Percentiles rank a stretch among this genome's conserved stretches.
Evolutionary conservation across 306 rosid species (phyloP).

Genomic region (Macrotyloma uniflorum): DNA sequence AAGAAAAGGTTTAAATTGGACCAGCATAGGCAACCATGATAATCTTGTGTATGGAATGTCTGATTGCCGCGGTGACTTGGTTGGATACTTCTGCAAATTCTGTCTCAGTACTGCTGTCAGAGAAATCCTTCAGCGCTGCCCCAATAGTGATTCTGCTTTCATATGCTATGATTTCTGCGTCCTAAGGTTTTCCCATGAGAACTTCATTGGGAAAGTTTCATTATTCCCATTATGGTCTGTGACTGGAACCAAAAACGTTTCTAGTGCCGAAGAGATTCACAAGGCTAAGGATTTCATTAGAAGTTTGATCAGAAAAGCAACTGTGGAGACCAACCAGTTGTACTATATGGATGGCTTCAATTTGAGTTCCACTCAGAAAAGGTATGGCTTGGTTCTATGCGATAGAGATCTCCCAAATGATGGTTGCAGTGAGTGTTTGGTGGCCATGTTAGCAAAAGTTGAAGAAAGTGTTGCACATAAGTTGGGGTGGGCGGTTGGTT

Average conservation of each 20-base stretch:
- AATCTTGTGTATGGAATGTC: slow-evolving; percentile 29
- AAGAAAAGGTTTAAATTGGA: too few relatives aligned
- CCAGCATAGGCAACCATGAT: too few relatives aligned
- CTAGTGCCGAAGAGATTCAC: not conserved
- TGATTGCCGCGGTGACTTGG: slow-evolving; percentile 4
- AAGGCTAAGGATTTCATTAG: slow-evolving; percentile 5
- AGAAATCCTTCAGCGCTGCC: slow-evolving; percentile 4
- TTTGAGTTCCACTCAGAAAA: not conserved
- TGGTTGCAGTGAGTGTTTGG: not conserved
- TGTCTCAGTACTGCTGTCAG: not conserved
- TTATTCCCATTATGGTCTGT: not conserved
- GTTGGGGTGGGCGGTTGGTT: not conserved
- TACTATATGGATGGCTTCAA: not conserved
- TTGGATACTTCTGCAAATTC: slow-evolving; percentile 20
- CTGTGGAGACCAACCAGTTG: not conserved
- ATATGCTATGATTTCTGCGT: slow-evolving; percentile 31
- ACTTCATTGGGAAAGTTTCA: not conserved
- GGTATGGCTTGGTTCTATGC: slow-evolving; percentile 31
- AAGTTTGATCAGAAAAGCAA: slow-evolving; percentile 16
- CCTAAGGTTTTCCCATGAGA: not conserved
- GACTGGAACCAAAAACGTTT: not conserved
- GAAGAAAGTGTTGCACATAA: not conserved
- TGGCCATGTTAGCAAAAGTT: not conserved
- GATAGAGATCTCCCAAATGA: slow-evolving; percentile 10
- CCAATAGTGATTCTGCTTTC: not conserved